Evolutionary conservation across 371 early-diverging fungal genomes (phyloP).

Genomic region (Fennellomyces sp.): DNA sequence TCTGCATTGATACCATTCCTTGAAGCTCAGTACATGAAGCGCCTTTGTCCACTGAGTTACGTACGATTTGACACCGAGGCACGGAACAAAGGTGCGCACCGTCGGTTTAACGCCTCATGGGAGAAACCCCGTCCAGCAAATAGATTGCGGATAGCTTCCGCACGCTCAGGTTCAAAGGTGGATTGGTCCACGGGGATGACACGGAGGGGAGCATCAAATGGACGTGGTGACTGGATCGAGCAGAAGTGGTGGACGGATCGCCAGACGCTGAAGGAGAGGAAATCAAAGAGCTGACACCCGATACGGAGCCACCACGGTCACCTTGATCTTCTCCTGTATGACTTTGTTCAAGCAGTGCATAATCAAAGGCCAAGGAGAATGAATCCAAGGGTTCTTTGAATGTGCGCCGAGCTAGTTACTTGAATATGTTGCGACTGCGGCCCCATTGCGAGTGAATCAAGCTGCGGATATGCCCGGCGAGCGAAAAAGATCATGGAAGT

Average conservation of each 20-base stretch:
- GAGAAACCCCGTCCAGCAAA: neutral
- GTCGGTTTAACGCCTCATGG: neutral
- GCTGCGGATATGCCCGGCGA: no score
- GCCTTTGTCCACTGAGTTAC: neutral
- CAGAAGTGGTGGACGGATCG: slow-evolving; percentile 3
- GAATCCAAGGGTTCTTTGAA: neutral
- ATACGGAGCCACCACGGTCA: slow-evolving; percentile 8
- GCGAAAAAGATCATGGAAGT: no score
- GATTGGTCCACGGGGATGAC: slow-evolving; percentile 10
- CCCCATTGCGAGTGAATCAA: no score
- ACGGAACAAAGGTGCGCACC: neutral
- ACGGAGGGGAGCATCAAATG: slow-evolving; percentile 4
- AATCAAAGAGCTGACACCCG: slow-evolving; percentile 20
- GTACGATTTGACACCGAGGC: neutral
- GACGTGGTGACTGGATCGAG: slow-evolving; percentile 1
- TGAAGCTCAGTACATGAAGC: neutral
- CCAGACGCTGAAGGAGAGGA: slow-evolving; percentile 10
- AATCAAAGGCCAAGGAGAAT: slow-evolving; percentile 12
- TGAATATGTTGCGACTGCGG: no score
- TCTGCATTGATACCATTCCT: neutral
- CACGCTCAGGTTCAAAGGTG: slow-evolving; percentile 3
- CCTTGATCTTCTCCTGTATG: neutral
- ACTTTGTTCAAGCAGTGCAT: neutral
- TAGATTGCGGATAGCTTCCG: slow-evolving; percentile 2
- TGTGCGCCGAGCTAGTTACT: no score